Conservation (phyloP, 164 flowering plant species). For the Aristolochia fimbriata region DNA sequence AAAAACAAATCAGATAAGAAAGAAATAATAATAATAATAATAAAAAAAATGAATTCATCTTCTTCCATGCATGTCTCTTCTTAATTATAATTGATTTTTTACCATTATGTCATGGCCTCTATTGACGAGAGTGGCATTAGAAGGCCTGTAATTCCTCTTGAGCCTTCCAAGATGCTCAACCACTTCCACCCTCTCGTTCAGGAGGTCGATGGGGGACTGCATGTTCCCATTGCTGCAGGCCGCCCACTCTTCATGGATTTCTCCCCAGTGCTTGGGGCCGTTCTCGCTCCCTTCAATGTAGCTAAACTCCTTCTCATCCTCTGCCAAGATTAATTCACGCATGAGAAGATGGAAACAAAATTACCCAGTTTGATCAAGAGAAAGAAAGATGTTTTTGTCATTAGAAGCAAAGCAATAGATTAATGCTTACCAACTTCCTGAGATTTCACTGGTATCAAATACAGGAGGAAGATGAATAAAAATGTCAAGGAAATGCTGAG, state of each 20-base stretch:
- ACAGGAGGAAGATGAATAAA: conserved; percentile 2
- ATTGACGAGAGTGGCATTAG: conserved; percentile 14
- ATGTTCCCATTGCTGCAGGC: conserved; percentile 15
- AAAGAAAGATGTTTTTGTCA: not conserved
- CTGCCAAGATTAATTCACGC: conserved; percentile 8
- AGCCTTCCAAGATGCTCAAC: conserved; percentile 9
- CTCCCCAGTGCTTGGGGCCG: conserved; percentile 28
- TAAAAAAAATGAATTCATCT: too few relatives aligned
- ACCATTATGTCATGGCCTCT: conserved; percentile 27
- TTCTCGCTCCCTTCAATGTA: conserved; percentile 12
- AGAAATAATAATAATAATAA: too few relatives aligned
- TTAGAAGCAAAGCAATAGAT: not conserved
- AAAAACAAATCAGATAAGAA: not conserved
- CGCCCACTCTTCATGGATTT: conserved; percentile 21
- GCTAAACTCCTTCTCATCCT: conserved; percentile 24
- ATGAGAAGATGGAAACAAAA: not conserved
- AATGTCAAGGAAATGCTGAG: not conserved
- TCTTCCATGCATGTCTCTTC: not conserved
- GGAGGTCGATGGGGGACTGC: conserved; percentile 29
- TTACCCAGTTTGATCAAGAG: too few relatives aligned
- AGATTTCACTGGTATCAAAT: conserved; percentile 1
- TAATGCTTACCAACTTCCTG: conserved; percentile 5
- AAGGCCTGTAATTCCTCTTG: conserved; percentile 12
- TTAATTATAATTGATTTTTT: too few relatives aligned
- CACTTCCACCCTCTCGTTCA: conserved; percentile 9